Base-by-base conservation (phyloP, 495 filamentous ascomycete species). In the Tuber calosporum region DNA sequence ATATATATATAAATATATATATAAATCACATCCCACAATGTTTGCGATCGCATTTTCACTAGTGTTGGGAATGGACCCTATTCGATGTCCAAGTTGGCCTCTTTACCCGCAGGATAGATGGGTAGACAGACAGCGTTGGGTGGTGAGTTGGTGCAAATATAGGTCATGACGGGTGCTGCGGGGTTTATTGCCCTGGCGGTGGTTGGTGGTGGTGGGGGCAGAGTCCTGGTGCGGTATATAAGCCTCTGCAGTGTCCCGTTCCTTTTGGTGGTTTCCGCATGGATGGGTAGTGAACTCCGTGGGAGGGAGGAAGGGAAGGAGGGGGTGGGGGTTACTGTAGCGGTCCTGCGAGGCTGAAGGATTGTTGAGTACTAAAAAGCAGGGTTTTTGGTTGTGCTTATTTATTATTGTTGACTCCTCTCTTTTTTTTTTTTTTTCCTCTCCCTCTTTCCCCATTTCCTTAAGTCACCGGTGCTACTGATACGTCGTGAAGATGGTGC, bases 141-240 rank as follows among this genome's bases (percentile, higher is more conserved):
- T 62, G 53, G 53, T 62, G 26, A 26, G 13, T 62, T n/a, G 26
- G 53, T 34, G 53, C 26, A 62, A 62, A 62, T 62, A 62, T 62
- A 62, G 26, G 53, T 34, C 13, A 30, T 62, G 53, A 62, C 53
- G 53, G 6, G 53, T 62, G 53, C 53, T 62, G 53, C 53, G 53
- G 53, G 53, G 26, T 62, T 62, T 62, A 62, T 62, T 34, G 26
- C 26, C 26, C 1, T 62, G 26, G 13, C 0, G 53, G 53, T 30
- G 53, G 53, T 58, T 26, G 48, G 48, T 26, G n/a, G 22, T 3
- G n/a, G 48, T 13, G 48, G n/a, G 48, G 26, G 48, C 7, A 62
- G 48, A n/a, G n/a, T 30, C 48, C 48, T 53, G 48, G 48, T 58
- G 48, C 48, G 48, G 48, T 58, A 58, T 58, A 58, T 58, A 58